phyloP scores from a whole-genome alignment of 2,329 filamentous ascomycete species.

The Diaporthe amygdali region DNA sequence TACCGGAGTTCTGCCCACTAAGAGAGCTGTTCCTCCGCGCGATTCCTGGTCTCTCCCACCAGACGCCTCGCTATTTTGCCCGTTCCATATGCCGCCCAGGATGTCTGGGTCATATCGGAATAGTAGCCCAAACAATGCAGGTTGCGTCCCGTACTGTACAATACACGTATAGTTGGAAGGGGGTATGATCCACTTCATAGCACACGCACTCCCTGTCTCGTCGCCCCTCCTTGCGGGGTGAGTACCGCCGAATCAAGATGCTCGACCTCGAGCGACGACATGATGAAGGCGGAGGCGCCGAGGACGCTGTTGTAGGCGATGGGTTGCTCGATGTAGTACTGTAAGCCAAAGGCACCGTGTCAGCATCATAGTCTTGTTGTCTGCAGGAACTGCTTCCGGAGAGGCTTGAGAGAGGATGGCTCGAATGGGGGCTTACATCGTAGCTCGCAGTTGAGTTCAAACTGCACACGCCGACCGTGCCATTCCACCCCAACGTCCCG shows the following conservation, averaged over 20 bases:
- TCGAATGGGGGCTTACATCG: constrained; percentile 25
- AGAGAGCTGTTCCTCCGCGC: too few relatives aligned
- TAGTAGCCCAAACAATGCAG: too few relatives aligned
- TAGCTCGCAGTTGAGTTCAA: constrained; percentile 46
- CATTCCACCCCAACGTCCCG: constrained; percentile 35
- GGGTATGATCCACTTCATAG: too few relatives aligned
- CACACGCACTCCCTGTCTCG: accelerated
- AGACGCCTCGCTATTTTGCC: background rate
- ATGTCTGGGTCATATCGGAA: accelerated
- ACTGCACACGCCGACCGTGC: constrained; percentile 45
- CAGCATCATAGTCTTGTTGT: background rate
- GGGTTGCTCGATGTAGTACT: constrained; percentile 43
- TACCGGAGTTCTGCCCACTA: too few relatives aligned
- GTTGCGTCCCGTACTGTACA: background rate
- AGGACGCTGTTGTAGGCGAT: constrained; percentile 43
- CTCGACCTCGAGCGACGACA: constrained; percentile 45
- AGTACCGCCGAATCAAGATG: background rate
- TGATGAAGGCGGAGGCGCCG: constrained; percentile 42
- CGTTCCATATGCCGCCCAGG: background rate
- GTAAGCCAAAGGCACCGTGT: background rate
- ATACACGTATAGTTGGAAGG: background rate
- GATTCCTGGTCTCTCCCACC: too few relatives aligned
- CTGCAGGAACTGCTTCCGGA: background rate
- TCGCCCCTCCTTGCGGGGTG: background rate
- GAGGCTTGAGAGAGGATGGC: background rate